phyloP scores from a whole-genome alignment of 2,329 filamentous ascomycete genomes.

The Emmonsiellopsis sp. region DNA sequence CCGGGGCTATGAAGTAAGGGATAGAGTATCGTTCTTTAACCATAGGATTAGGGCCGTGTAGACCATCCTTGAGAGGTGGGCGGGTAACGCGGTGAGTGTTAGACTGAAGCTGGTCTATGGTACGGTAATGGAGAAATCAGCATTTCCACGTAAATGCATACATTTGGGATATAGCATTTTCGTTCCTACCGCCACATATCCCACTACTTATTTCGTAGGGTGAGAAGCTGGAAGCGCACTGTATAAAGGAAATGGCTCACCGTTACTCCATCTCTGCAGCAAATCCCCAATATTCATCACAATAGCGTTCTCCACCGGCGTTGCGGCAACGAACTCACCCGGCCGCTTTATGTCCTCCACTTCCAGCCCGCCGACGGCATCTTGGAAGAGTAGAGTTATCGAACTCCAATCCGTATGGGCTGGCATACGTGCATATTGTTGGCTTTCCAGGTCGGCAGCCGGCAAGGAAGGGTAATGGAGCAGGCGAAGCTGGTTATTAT shows the following conservation, averaged over 20 bases:
- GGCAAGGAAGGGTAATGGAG: conserved; percentile 49
- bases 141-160: background rate
- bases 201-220: no score
- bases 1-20: conserved; percentile 49
- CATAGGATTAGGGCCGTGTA: conserved; percentile 32
- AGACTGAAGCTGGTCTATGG: conserved; percentile 41
- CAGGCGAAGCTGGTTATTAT: conserved; percentile 52
- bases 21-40: conserved; percentile 49
- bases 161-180: background rate
- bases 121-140: conserved; percentile 8
- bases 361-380: conserved; percentile 43
- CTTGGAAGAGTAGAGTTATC: conserved; percentile 48
- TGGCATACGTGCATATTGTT: conserved; percentile 40
- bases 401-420: conserved; percentile 48
- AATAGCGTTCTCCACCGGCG: conserved; percentile 32
- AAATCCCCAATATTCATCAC: conserved; percentile 45
- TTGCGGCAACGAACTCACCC: conserved; percentile 34
- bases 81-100: conserved; percentile 46
- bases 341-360: conserved; percentile 35
- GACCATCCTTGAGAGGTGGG: conserved; percentile 33
- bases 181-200: background rate
- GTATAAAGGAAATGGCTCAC: conserved; percentile 19
- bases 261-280: conserved; percentile 43
- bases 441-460: conserved; percentile 34
- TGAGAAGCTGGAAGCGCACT: background rate